These are phyloP conservation scores for Pascua guehoae DNA, from an alignment of 1,284 basidiomycete species.

Conservation along the genomic window DNA sequence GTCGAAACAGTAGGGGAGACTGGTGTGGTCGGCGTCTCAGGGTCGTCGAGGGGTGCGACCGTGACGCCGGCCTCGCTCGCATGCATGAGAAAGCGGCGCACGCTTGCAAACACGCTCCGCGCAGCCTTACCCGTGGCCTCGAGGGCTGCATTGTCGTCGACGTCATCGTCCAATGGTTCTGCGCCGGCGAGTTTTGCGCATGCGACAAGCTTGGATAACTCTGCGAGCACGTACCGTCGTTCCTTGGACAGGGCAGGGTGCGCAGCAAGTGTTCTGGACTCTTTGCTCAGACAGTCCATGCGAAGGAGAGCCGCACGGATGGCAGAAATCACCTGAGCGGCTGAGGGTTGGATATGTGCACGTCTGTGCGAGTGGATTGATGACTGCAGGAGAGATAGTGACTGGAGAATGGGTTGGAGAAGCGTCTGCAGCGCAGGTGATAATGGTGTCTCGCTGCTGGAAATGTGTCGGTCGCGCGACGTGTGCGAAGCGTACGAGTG, in stretches of 20 bases:
- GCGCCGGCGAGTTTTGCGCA: constrained; percentile 66
- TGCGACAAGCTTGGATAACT: constrained; percentile 76
- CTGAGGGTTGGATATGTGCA: constrained; percentile 52
- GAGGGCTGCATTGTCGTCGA: constrained; percentile 31
- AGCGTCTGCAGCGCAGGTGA: constrained; percentile 31
- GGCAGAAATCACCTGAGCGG: constrained; percentile 81
- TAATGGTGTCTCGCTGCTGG: neutral
- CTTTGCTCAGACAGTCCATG: constrained; percentile 80
- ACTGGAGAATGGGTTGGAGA: constrained; percentile 64
- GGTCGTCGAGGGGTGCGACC: constrained; percentile 16
- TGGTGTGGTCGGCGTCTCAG: neutral
- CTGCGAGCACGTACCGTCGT: constrained; percentile 75
- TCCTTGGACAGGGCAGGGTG: constrained; percentile 69
- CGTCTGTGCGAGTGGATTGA: constrained; percentile 70
- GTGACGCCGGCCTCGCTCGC: constrained; percentile 75
- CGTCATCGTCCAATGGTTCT: constrained; percentile 25
- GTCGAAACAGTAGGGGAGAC: neutral
- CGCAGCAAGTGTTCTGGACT: constrained; percentile 66
- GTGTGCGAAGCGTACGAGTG: constrained; percentile 1
- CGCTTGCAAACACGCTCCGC: constrained; percentile 48
- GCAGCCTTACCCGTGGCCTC: constrained; percentile 51
- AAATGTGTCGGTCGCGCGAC: no score
- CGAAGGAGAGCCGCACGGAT: constrained; percentile 84
- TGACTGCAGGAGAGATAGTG: constrained; percentile 76
- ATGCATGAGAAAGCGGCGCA: constrained; percentile 56